Evolutionary conservation across 345 rosid genomes (phyloP), one percentile per base, ranked within the genome.

Genomic region (Nasturtium officinale): DNA sequence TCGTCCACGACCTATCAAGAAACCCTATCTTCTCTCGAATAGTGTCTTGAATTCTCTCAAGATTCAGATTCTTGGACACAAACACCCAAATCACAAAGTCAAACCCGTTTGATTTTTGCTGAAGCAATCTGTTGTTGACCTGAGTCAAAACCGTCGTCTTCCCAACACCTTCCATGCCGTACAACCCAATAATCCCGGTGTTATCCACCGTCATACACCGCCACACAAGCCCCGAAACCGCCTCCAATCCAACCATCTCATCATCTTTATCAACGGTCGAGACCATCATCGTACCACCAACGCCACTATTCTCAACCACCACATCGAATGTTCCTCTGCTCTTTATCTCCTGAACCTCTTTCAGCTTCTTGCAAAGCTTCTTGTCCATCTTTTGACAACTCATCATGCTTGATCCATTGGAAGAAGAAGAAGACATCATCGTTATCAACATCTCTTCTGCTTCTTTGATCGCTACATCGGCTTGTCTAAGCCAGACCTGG

Each of bases 121-220:
- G 67, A 25, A 59, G 62, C 75, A 79, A 61, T 54, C 61, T 79
- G 33, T 82, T 79, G 52, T 77, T 77, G 13, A 82, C 79, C 42
- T 77, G 74, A 13, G 77, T 82, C 71, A 79, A 54, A 52, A 82
- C 79, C 33, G 85, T 82, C 16, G 82, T 82, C 77, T 82, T 82
- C 23, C 84, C 84, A 42, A 78, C 78, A 15, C 82, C 79, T 50
- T 61, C 82, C 58, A 74, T 69, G 7, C 82, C 84, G 52, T 54
- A 77, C 18, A 82, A 37, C 5, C 83, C 85, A n/a, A 82, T 69
- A 45, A 71, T 50, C 9, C 79, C 77, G 1, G 77, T 73, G 46
- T 67, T 67, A 65, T 77, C 74, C 15, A 79, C 71, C n/a, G 62
- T 55, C 53, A 74, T 2, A 32, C 75, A 67, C 11, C 79, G 15